A percentile compares a stretch with the other conserved stretches of the same genome.
These are phyloP conservation scores for Dalbergia cultrata DNA, from an alignment of 306 rosid species.

Conservation along the genomic window DNA sequence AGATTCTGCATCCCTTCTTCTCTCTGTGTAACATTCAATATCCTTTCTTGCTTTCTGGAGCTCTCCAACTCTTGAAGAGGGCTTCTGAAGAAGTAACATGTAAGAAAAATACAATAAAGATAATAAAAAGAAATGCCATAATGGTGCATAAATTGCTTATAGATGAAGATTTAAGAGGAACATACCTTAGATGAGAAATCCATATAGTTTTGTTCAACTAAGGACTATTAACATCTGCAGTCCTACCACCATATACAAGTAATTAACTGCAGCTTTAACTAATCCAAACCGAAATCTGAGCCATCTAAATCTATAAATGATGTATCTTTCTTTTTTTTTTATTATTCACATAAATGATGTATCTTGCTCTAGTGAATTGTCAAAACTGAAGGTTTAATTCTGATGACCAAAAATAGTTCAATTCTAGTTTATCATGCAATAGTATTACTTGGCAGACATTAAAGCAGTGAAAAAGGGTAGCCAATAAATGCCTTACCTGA, in stretches of 20 bases:
- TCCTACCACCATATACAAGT: slow-evolving; percentile 57
- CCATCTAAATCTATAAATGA: slow-evolving; percentile 54
- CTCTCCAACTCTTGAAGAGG: slow-evolving; percentile 69
- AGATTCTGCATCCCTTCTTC: slow-evolving; percentile 59
- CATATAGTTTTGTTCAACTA: slow-evolving; percentile 52
- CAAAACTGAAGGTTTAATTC: neutral
- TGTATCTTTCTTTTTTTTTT: too few species aligned
- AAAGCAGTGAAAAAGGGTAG: neutral
- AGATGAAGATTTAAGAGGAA: slow-evolving; percentile 24
- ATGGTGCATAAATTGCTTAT: slow-evolving; percentile 21
- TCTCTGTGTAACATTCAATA: slow-evolving; percentile 61
- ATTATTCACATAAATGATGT: too few species aligned
- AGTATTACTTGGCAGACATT: neutral
- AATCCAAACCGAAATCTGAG: slow-evolving; percentile 57
- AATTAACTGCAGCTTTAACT: slow-evolving; percentile 60
- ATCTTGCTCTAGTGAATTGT: neutral
- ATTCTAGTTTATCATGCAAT: neutral
- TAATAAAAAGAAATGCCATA: neutral
- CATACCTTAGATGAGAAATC: slow-evolving; percentile 61
- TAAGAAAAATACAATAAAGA: neutral
- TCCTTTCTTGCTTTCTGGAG: slow-evolving; percentile 66
- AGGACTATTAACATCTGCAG: slow-evolving; percentile 49
- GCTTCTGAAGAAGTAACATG: slow-evolving; percentile 43
- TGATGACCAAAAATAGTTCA: neutral
- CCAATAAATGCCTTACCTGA: slow-evolving; percentile 18